These are phyloP conservation scores for Kandelia obovata DNA, from an alignment of 345 rosid species.

Conservation along the genomic window DNA sequence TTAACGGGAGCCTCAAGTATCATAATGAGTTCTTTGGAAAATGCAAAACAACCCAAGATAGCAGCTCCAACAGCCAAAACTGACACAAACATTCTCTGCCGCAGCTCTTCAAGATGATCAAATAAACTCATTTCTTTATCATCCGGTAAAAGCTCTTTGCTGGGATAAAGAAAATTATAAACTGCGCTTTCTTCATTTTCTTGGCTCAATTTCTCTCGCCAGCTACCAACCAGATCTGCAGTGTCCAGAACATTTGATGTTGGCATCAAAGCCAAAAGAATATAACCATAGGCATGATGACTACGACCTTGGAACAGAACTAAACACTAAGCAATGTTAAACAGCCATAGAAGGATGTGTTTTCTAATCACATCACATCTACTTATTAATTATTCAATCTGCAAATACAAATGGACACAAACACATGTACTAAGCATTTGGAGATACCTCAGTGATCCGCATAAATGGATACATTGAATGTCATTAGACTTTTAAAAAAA, in stretches of 20 bases:
- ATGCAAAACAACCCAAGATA: constrained; percentile 86
- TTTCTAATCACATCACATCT: not conserved
- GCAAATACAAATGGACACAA: not conserved
- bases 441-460: too few species aligned
- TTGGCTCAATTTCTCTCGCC: constrained; percentile 30
- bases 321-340: not conserved
- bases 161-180: constrained; percentile 80
- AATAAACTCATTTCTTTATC: constrained; percentile 95
- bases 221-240: constrained; percentile 37
- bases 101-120: constrained; percentile 94
- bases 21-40: constrained; percentile 77
- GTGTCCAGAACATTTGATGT: constrained; percentile 11
- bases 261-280: constrained; percentile 3
- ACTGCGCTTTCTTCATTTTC: constrained; percentile 42
- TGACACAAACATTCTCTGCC: constrained; percentile 80
- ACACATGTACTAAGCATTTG: not conserved
- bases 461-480: too few species aligned
- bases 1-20: constrained; percentile 99
- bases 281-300: not conserved
- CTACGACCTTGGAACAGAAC: not conserved
- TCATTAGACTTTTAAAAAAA: too few species aligned
- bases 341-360: not conserved
- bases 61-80: constrained; percentile 94
- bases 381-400: not conserved
- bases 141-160: constrained; percentile 87